Evolutionary conservation across 75 land plant genomes (phyloP), one percentile per base, ranked within the genome.

Genomic region (Picea sitchensis): DNA sequence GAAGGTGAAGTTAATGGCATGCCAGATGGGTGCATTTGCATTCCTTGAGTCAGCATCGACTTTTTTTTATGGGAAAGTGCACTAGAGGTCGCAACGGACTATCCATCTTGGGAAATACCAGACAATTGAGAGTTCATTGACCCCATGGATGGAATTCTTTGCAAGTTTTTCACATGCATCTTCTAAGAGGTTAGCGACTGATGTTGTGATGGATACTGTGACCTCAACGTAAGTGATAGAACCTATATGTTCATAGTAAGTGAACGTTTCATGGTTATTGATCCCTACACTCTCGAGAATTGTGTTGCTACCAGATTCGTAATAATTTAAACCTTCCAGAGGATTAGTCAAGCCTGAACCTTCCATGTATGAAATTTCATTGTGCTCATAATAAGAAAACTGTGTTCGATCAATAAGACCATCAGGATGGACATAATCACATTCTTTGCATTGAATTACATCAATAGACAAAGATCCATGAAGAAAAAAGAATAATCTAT

Each of bases 41-140:
- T 88, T 64, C 83, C 90, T 76, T 82, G 87, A 21, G 76, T 26
- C 23, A 85, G 65, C 54, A 83, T 58, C 83, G 82, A 81, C 38
- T 86, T 79, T 69, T 80, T 85, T 58, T 80, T 79, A 78, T 32
- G 59, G 32, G 47, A 4, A 67, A 67, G 15, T 64, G 34, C 6
- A 31, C 71, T 34, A 32, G 71, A 67, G 36, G 6, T 15, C 7
- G 15, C 71, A 67, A 20, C 36, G 17, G 80, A 1, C 59, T 80
- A 83, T 21, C 64, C 18, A 80, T 81, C 76, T 68, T 85, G 90
- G 47, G 84, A 62, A 7, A 77, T 47, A 51, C 58, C 69, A 75
- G 85, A 78, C 44, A 78, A 59, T 62, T 68, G 41, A 20, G 84
- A 75, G 44, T 21, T 65, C 15, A 82, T 30, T 68, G 89, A 58